These are phyloP conservation scores for Pseudocercospora fuligena DNA, from an alignment of 2,329 filamentous ascomycete species.

Conservation along the genomic window DNA sequence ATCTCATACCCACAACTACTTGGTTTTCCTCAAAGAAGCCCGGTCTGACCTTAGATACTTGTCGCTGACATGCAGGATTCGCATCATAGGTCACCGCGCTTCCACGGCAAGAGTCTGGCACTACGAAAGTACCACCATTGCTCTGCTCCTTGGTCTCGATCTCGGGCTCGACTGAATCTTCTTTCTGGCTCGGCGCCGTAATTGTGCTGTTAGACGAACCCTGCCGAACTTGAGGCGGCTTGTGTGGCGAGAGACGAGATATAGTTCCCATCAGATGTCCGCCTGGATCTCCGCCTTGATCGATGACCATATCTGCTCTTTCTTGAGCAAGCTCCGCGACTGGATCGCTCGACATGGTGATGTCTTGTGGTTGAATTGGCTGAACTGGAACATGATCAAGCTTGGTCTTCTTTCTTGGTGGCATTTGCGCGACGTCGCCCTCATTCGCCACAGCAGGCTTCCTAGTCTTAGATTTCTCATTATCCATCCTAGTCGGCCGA, in stretches of 20 bases:
- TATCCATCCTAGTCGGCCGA: constrained; percentile 13
- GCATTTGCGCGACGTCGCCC: constrained; percentile 10
- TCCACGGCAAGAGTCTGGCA: constrained; percentile 30
- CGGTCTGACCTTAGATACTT: constrained; percentile 45
- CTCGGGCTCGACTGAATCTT: neutral
- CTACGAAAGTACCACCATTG: constrained; percentile 27
- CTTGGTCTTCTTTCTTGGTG: constrained; percentile 9
- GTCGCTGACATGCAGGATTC: constrained; percentile 41
- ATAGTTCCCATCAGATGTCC: constrained; percentile 20
- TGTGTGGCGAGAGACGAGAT: constrained; percentile 16
- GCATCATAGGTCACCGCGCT: constrained; percentile 34
- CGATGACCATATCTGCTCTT: constrained; percentile 16
- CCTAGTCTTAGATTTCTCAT: neutral
- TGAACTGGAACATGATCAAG: neutral
- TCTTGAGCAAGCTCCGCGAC: constrained; percentile 9
- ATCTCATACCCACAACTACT: constrained; percentile 49
- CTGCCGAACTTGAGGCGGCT: neutral
- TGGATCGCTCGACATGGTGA: neutral
- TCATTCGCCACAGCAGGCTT: neutral
- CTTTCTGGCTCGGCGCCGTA: neutral
- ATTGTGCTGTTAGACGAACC: neutral
- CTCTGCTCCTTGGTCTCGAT: neutral
- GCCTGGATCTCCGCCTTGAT: constrained; percentile 17
- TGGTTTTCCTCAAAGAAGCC: constrained; percentile 49
- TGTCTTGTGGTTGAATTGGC: neutral